phyloP scores from a whole-genome alignment of 176 grass and related monocot species.

The Tillandsia fasciculata region DNA sequence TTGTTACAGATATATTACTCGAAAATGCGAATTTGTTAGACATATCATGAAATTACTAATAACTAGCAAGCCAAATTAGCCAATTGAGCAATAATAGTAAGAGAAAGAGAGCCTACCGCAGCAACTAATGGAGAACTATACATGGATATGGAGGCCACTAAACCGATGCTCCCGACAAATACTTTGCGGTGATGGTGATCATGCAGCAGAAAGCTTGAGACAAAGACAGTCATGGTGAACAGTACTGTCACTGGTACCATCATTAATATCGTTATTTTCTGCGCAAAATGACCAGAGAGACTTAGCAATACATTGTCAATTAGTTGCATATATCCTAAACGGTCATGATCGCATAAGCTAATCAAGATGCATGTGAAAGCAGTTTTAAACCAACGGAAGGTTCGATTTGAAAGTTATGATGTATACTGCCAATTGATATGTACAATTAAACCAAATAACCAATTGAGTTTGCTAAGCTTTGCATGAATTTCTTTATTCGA shows the following conservation, averaged over 20 bases:
- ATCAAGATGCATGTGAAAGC: conserved; percentile 1
- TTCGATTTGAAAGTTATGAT: not conserved
- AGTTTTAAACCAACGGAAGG: not conserved
- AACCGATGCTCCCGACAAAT: conserved; percentile 51
- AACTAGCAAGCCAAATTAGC: no score
- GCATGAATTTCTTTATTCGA: not conserved
- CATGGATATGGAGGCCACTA: conserved; percentile 55
- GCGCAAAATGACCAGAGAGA: not conserved
- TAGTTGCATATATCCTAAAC: not conserved
- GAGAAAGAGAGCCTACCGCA: conserved; percentile 26
- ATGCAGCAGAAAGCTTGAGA: conserved; percentile 25
- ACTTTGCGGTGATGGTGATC: conserved; percentile 41
- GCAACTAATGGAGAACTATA: conserved; percentile 58
- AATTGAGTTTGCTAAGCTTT: not conserved
- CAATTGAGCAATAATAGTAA: not conserved
- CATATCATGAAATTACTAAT: no score
- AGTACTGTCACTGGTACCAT: conserved; percentile 21
- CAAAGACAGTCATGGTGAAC: conserved; percentile 28
- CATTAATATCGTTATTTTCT: conserved; percentile 44
- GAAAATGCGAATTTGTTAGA: no score
- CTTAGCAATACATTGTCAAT: not conserved
- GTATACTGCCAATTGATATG: not conserved
- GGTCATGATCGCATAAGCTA: not conserved
- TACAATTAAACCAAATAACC: not conserved
- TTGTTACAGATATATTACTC: no score